Base-by-base conservation (phyloP, 2,329 filamentous ascomycete genomes). In the Nemania bipapillata region DNA sequence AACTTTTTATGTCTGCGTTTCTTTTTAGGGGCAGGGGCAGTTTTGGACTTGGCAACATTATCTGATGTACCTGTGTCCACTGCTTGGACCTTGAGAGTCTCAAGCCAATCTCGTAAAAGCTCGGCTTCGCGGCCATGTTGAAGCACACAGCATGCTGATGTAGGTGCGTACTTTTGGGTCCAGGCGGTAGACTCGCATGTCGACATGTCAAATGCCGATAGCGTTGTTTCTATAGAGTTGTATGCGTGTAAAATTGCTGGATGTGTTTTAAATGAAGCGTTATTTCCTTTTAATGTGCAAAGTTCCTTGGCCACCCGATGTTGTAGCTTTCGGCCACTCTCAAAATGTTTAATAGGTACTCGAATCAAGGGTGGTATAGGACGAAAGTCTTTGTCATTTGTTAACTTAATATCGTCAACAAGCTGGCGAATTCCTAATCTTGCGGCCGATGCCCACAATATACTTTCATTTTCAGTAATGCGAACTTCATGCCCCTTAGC, bases 121-220 rank as follows among this genome's bases (percentile, higher is more conserved):
- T 84, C 76, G 1, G 89, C 89, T 78, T 97, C 93, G 52, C 83
- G 86, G 2, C 91, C 91, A 17, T 83, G 79, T 75, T 97, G 94
- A 11, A 99, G 83, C 0, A 98, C 90, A 66, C 95, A 89, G 3
- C 83, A 83, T 2, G 93, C 89, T 40, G 81, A 83, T 28, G 79
- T 81, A 0, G 96, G 96, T 0, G 92, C 88, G 80, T 98, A 97
- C 76, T 98, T 97, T 47, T 95, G 90, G 1, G 85, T 79, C 96
- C 96, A 99, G 8, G 88, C 81, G 30, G 86, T 81, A 1, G 83
- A 84, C 76, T 98, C 95, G 73, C 92, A 97, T 57, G 86, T 86
- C 8, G 90, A 92, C 70, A 83, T 86, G 77, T 99, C 96, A 75
- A 94, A 97, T 0, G 94, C 90, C 4, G 92, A 94, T 12, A 94